These are phyloP conservation scores for Parafenestella ontariensis DNA, from an alignment of 2,329 filamentous ascomycete genomes.

Conservation along the genomic window DNA sequence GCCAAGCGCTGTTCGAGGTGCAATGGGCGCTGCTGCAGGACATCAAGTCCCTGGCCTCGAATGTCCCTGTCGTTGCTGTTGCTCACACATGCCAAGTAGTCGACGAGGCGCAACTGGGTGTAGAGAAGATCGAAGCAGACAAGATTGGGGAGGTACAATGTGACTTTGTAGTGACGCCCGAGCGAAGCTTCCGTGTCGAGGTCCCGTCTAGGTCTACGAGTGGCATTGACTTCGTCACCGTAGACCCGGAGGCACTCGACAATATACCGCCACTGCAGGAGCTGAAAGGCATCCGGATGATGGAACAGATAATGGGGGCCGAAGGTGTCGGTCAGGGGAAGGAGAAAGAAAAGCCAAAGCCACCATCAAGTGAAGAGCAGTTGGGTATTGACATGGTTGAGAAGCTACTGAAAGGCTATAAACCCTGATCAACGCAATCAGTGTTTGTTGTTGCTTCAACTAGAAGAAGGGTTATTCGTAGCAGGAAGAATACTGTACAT, in stretches of 20 bases:
- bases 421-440: slow-evolving; percentile 17
- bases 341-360: slow-evolving; percentile 8
- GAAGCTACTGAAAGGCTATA: slow-evolving; percentile 40
- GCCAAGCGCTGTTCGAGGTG: slow-evolving; percentile 53
- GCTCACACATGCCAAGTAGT: slow-evolving; percentile 55
- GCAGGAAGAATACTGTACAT: background rate
- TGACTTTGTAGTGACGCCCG: slow-evolving; percentile 51
- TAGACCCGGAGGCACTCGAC: slow-evolving; percentile 48
- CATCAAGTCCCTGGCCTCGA: slow-evolving; percentile 35
- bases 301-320: slow-evolving; percentile 42
- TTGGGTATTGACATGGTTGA: slow-evolving; percentile 43
- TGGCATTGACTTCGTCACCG: slow-evolving; percentile 49
- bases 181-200: slow-evolving; percentile 35
- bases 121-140: slow-evolving; percentile 29
- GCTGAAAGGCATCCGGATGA: slow-evolving; percentile 46
- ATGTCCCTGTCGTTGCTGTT: slow-evolving; percentile 43
- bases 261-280: slow-evolving; percentile 49
- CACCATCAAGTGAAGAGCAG: slow-evolving; percentile 35
- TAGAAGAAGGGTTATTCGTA: no score
- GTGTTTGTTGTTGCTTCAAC: no score
- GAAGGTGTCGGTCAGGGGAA: slow-evolving; percentile 17
- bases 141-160: slow-evolving; percentile 52
- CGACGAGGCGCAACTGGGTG: slow-evolving; percentile 29
- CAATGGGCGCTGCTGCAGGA: slow-evolving; percentile 53
- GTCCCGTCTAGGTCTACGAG: slow-evolving; percentile 42